Evolutionary conservation across 768 basidiomycete genomes (phyloP).

Genomic region (Hygrophoropsis aurantiaca): DNA sequence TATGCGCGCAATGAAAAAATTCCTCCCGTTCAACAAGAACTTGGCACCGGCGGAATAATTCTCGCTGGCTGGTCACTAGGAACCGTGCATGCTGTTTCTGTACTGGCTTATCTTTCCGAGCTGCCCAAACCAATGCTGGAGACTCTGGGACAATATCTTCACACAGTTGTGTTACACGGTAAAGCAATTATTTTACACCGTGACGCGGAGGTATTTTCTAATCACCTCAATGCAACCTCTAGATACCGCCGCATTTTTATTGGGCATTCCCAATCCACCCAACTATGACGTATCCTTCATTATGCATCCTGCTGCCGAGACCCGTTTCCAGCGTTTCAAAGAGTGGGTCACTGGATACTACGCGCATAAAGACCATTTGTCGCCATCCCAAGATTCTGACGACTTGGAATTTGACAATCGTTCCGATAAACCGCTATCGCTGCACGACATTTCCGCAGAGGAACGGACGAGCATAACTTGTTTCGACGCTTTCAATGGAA

Average conservation of each 20-base stretch:
- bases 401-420: slow-evolving; percentile 4
- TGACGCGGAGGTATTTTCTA: neutral
- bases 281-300: neutral
- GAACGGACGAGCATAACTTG: slow-evolving; percentile 2
- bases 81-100: neutral
- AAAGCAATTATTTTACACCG: neutral
- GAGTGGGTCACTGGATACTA: slow-evolving; percentile 3
- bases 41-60: slow-evolving; percentile 3
- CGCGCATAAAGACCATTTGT: neutral
- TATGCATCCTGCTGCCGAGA: neutral
- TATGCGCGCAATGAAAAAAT: slow-evolving; percentile 6
- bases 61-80: slow-evolving; percentile 12
- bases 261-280: slow-evolving; percentile 1
- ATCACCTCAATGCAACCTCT: too few species aligned
- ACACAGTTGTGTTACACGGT: slow-evolving; percentile 9
- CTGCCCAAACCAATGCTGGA: slow-evolving; percentile 1
- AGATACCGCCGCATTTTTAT: neutral
- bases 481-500: slow-evolving; percentile 1
- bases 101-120: slow-evolving; percentile 5
- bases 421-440: neutral
- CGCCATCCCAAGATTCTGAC: neutral
- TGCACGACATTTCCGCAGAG: slow-evolving; percentile 2
- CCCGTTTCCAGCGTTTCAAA: neutral
- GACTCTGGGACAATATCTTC: slow-evolving; percentile 2
- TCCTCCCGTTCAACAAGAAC: neutral